Evolutionary conservation across 352 stramenopile genomes (phyloP).

Genomic region (Globisporangium camurandrum): DNA sequence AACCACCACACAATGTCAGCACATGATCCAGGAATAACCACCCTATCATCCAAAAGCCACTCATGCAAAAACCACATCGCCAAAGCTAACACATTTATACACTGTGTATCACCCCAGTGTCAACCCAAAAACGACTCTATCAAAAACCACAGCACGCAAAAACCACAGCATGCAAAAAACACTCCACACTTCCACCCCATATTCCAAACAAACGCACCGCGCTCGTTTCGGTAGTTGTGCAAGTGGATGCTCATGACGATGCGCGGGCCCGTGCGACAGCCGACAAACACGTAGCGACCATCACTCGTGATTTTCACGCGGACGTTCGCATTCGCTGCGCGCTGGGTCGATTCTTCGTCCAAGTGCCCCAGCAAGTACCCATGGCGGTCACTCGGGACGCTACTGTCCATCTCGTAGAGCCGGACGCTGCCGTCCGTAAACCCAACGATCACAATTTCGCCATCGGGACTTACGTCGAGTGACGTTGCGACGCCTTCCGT

Average conservation of each 20-base stretch:
- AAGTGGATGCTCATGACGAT: constrained; percentile 81
- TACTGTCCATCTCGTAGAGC: constrained; percentile 83
- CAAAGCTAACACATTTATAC: too few species aligned
- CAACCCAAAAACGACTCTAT: background rate
- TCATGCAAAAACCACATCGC: too few species aligned
- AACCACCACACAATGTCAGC: too few species aligned
- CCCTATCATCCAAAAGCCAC: too few species aligned
- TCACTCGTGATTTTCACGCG: constrained; percentile 74
- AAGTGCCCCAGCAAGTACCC: constrained; percentile 76
- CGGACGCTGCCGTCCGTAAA: constrained; percentile 74
- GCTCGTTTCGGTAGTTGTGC: constrained; percentile 72
- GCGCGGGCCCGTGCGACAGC: constrained; percentile 51
- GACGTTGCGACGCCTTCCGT: constrained; percentile 67
- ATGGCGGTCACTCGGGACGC: constrained; percentile 68
- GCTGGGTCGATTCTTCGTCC: constrained; percentile 61
- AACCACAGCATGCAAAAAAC: too few species aligned
- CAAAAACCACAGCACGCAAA: background rate
- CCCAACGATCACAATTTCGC: constrained; percentile 75
- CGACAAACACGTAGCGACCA: constrained; percentile 77
- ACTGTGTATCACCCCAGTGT: constrained; percentile 16
- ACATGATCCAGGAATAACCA: too few species aligned
- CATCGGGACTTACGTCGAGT: constrained; percentile 67
- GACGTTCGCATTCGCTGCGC: constrained; percentile 39
- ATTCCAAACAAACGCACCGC: too few species aligned
- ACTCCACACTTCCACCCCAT: too few species aligned